A percentile compares a stretch with the other conserved stretches of the same genome.
Conservation (phyloP, 2,329 filamentous ascomycete species). For the Chaetomiaceae sp. region DNA sequence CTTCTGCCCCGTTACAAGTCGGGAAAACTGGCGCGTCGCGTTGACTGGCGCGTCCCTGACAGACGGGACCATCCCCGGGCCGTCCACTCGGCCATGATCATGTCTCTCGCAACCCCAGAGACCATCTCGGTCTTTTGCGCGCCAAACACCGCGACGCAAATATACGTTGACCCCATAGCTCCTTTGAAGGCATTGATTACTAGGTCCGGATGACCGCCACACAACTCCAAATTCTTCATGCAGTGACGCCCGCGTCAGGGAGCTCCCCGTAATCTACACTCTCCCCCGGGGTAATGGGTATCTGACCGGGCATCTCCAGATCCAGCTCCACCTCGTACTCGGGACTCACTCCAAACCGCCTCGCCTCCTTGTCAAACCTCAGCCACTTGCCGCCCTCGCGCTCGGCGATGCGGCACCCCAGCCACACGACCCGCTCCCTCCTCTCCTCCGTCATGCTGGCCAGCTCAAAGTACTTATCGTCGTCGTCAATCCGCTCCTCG, state of each 20-base stretch:
- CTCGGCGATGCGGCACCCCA: slow-evolving; percentile 47
- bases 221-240: not conserved
- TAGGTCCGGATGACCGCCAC: too few relatives aligned
- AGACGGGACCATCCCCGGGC: too few relatives aligned
- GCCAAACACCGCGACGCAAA: too few relatives aligned
- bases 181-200: too few relatives aligned
- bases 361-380: slow-evolving; percentile 36
- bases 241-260: slow-evolving; percentile 22
- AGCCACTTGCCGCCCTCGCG: slow-evolving; percentile 39
- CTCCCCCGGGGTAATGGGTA: not conserved
- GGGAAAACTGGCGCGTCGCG: too few relatives aligned
- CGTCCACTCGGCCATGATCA: too few relatives aligned
- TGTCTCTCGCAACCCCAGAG: too few relatives aligned
- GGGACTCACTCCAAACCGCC: slow-evolving; percentile 38
- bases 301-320: not conserved
- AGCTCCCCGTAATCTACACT: slow-evolving; percentile 24
- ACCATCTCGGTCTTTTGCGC: too few relatives aligned
- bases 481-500: slow-evolving; percentile 57
- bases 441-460: slow-evolving; percentile 55
- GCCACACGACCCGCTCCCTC: slow-evolving; percentile 55
- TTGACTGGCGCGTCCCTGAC: too few relatives aligned
- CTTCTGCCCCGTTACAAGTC: too few relatives aligned
- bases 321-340: slow-evolving; percentile 37
- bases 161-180: too few relatives aligned
- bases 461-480: slow-evolving; percentile 61